Evolutionary conservation across 768 basidiomycete species (phyloP).

Genomic region (Calocybe indica): DNA sequence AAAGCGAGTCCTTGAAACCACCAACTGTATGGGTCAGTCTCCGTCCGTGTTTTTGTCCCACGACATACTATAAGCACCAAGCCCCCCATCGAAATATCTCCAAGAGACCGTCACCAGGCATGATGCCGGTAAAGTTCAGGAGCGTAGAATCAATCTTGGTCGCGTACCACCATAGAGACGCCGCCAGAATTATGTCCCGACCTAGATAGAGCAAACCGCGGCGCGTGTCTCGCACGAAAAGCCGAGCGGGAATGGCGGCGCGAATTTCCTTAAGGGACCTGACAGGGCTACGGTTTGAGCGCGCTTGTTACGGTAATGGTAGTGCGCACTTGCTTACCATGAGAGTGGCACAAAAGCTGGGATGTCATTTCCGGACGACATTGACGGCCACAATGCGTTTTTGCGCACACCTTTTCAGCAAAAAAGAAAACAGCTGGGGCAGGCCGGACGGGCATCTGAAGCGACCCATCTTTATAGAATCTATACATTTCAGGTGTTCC

Average conservation of each 20-base stretch:
- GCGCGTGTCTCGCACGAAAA: constrained; percentile 36
- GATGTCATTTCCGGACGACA: too few relatives aligned
- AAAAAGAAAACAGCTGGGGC: too few relatives aligned
- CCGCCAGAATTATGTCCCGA: constrained; percentile 41
- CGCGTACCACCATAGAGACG: constrained; percentile 34
- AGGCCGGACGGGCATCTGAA: too few relatives aligned
- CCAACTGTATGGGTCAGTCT: constrained; percentile 30
- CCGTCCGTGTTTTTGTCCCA: background rate
- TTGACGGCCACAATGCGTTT: too few relatives aligned
- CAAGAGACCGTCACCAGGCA: constrained; percentile 4
- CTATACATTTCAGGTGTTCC: too few relatives aligned
- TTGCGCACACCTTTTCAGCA: too few relatives aligned
- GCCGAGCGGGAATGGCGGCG: constrained; percentile 38
- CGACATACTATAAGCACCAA: constrained; percentile 42
- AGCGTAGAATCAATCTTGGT: constrained; percentile 32
- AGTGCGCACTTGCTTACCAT: too few relatives aligned
- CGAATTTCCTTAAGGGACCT: constrained; percentile 48
- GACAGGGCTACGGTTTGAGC: background rate
- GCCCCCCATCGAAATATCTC: constrained; percentile 33
- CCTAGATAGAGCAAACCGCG: constrained; percentile 35
- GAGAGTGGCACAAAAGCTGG: too few relatives aligned
- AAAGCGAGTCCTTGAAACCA: constrained; percentile 60
- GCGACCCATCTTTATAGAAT: too few relatives aligned
- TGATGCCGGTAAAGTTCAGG: too few relatives aligned
- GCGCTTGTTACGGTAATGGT: too few relatives aligned